Evolutionary conservation across 129 eudicot species (phyloP).

Genomic region (Cynara cardunculus): DNA sequence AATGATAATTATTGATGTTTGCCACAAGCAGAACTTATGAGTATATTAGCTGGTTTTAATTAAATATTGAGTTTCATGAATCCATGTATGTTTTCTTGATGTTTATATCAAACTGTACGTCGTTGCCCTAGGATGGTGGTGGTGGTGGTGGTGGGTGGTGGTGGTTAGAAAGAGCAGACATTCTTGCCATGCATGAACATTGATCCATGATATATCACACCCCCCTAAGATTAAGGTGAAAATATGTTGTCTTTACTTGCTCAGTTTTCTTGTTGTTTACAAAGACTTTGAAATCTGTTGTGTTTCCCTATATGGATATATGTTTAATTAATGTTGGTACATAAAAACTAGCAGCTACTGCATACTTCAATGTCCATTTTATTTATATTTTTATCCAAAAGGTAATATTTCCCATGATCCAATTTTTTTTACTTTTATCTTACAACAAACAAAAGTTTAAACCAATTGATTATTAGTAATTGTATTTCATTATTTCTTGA

Average conservation of each 20-base stretch:
- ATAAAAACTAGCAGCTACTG: constrained; percentile 10
- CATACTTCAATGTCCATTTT: constrained; percentile 28
- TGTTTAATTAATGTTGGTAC: constrained; percentile 28
- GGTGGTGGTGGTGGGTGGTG: neutral
- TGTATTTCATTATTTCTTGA: neutral
- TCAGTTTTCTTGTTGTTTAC: constrained; percentile 41
- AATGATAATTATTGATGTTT: constrained; percentile 11
- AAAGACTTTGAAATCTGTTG: constrained; percentile 34
- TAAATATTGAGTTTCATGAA: constrained; percentile 16
- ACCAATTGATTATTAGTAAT: neutral
- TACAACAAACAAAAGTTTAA: neutral
- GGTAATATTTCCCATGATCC: constrained; percentile 18
- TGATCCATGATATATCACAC: constrained; percentile 26
- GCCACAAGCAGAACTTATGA: constrained; percentile 6
- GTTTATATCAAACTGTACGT: constrained; percentile 24
- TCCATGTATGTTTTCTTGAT: constrained; percentile 22
- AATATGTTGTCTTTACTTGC: constrained; percentile 36
- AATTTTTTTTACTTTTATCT: neutral
- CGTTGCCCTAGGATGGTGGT: neutral
- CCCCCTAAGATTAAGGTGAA: constrained; percentile 37
- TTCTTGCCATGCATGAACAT: constrained; percentile 43
- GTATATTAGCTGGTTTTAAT: neutral
- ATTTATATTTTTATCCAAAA: neutral
- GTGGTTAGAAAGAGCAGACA: constrained; percentile 30
- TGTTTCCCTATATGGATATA: constrained; percentile 31